Evolutionary conservation across 2,329 filamentous ascomycete genomes (phyloP).

Genomic region (Calonectria pteridis): DNA sequence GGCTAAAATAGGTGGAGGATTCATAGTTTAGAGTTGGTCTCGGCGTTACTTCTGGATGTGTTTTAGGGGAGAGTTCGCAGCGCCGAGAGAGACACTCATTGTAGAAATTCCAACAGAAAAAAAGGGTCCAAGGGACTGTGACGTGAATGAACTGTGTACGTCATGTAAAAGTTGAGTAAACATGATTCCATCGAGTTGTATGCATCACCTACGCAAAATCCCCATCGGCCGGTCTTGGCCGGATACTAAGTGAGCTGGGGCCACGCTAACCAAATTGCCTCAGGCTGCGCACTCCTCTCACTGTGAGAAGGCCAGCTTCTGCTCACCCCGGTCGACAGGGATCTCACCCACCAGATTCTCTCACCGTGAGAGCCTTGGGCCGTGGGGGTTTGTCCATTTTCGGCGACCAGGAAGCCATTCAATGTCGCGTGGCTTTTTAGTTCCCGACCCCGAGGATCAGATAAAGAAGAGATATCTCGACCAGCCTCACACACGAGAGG

Average conservation of each 20-base stretch:
- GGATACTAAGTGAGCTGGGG: not conserved
- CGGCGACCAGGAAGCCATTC: not conserved
- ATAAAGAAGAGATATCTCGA: not conserved
- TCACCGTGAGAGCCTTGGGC: slow-evolving; percentile 8
- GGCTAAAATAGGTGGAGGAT: not conserved
- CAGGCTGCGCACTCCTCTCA: not conserved
- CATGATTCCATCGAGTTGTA: too few relatives aligned
- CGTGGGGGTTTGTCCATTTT: not conserved
- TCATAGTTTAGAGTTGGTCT: not conserved
- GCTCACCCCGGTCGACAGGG: not conserved
- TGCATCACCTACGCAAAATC: not conserved
- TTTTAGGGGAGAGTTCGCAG: not conserved
- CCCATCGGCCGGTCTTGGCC: not conserved
- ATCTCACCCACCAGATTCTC: not conserved
- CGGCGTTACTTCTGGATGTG: not conserved
- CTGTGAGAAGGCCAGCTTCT: not conserved
- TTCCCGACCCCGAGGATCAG: not conserved
- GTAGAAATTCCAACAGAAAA: not conserved
- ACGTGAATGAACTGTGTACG: not conserved
- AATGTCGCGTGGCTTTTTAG: not conserved
- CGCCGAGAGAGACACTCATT: not conserved
- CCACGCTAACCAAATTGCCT: slow-evolving; percentile 1
- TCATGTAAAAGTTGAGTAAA: not conserved
- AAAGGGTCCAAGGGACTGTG: not conserved
- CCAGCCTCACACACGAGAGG: not conserved